A percentile compares a stretch with the other conserved stretches of the same genome.
These are phyloP conservation scores for Diplodia seriata DNA, from an alignment of 2,329 filamentous ascomycete species.

Conservation along the genomic window DNA sequence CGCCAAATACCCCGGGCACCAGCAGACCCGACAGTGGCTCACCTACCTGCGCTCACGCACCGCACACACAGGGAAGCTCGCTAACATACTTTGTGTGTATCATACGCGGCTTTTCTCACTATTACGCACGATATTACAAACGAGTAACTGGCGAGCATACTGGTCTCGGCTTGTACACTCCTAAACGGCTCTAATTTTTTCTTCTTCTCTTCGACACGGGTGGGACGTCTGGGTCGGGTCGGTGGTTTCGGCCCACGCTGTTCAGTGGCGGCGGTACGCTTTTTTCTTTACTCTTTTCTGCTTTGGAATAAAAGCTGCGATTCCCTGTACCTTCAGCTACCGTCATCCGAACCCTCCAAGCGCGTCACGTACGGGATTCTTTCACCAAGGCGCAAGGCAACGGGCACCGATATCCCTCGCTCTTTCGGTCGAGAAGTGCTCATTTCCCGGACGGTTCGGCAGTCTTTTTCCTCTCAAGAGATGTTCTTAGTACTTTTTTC, in stretches of 20 bases:
- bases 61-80: slow-evolving; percentile 18
- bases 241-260: slow-evolving; percentile 31
- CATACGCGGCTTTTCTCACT: slow-evolving; percentile 20
- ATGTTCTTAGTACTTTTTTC: slow-evolving; percentile 31
- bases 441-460: slow-evolving; percentile 31
- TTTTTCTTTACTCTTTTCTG: slow-evolving; percentile 28
- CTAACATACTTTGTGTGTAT: slow-evolving; percentile 31
- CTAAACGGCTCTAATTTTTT: slow-evolving; percentile 33
- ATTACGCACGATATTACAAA: slow-evolving; percentile 33
- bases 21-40: slow-evolving; percentile 23
- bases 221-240: slow-evolving; percentile 32
- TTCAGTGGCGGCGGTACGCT: slow-evolving; percentile 30
- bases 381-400: slow-evolving; percentile 30
- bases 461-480: slow-evolving; percentile 30
- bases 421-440: slow-evolving; percentile 31
- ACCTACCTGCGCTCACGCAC: slow-evolving; percentile 36
- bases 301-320: slow-evolving; percentile 33
- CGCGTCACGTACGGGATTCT: slow-evolving; percentile 25
- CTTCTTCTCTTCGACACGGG: slow-evolving; percentile 29
- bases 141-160: slow-evolving; percentile 32
- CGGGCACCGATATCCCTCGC: slow-evolving; percentile 32
- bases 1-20: slow-evolving; percentile 22
- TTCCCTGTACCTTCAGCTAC: slow-evolving; percentile 32
- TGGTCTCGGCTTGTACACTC: slow-evolving; percentile 33
- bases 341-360: slow-evolving; percentile 32